A percentile compares a stretch with the other conserved stretches of the same genome.
phyloP scores from a whole-genome alignment of 139 green algal species.

The Chara braunii region DNA sequence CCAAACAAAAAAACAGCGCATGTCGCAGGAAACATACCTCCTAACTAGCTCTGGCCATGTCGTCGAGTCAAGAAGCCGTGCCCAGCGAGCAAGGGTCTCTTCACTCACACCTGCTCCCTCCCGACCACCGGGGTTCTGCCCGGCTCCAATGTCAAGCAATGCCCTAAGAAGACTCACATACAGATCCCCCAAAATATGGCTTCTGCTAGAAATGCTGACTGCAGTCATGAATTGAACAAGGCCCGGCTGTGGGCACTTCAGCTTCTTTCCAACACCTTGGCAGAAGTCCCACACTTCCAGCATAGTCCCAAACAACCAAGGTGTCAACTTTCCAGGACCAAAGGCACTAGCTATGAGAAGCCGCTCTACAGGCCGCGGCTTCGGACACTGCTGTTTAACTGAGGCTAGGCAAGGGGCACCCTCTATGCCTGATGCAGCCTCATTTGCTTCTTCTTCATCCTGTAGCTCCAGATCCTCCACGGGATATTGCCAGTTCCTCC shows the following conservation, averaged over 20 bases:
- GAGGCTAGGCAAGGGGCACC: not conserved
- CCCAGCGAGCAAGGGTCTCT: conserved; percentile 21
- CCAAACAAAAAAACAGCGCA: too few relatives aligned
- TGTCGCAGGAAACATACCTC: not conserved
- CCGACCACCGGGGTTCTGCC: conserved; percentile 8
- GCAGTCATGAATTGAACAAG: not conserved
- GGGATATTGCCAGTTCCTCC: conserved; percentile 12
- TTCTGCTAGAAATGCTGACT: not conserved
- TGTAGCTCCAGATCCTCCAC: conserved; percentile 26
- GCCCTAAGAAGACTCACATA: conserved; percentile 16
- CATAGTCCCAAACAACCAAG: conserved; percentile 2
- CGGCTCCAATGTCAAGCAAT: conserved; percentile 13
- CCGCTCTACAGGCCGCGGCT: not conserved
- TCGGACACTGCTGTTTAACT: not conserved
- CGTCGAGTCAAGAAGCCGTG: conserved; percentile 15
- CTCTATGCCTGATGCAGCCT: conserved; percentile 2
- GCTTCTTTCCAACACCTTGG: conserved; percentile 7
- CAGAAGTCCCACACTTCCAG: conserved; percentile 32
- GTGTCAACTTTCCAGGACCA: not conserved
- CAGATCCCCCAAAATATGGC: conserved; percentile 11
- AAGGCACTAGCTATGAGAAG: not conserved
- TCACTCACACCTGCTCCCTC: conserved; percentile 21
- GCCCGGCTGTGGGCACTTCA: conserved; percentile 20
- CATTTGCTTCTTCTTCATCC: not conserved
- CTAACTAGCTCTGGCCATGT: conserved; percentile 34